Conservation (phyloP, 2,329 filamentous ascomycete genomes). For the Apiospora arundinis region DNA sequence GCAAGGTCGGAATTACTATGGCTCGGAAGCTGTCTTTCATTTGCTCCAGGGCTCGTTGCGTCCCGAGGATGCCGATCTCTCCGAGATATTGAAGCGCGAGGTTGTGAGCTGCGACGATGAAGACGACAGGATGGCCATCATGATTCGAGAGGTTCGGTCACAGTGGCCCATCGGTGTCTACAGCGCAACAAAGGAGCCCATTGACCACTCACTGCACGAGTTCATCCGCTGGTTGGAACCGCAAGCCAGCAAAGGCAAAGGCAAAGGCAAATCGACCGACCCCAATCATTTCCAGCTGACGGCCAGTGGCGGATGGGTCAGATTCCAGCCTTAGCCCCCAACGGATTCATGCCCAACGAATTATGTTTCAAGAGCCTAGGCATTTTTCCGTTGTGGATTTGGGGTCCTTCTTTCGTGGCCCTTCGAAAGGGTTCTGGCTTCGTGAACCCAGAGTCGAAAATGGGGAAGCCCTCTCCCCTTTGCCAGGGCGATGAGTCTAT, state of each 20-base stretch:
- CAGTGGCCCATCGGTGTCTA: slow-evolving; percentile 35
- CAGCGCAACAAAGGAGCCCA: slow-evolving; percentile 27
- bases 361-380: background rate
- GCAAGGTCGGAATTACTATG: slow-evolving; percentile 34
- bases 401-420: background rate
- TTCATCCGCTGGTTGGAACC: slow-evolving; percentile 31
- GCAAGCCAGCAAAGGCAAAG: slow-evolving; percentile 14
- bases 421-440: background rate
- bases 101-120: slow-evolving; percentile 27
- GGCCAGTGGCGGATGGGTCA: slow-evolving; percentile 8
- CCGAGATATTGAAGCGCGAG: slow-evolving; percentile 25
- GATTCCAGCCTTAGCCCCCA: background rate
- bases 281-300: background rate
- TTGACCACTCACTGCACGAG: slow-evolving; percentile 28
- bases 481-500: background rate
- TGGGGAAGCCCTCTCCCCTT: background rate
- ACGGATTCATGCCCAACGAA: background rate
- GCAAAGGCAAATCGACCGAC: slow-evolving; percentile 9
- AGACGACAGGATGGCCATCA: slow-evolving; percentile 26
- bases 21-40: slow-evolving; percentile 32
- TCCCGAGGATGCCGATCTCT: slow-evolving; percentile 27
- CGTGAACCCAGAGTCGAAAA: background rate
- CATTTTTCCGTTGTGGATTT: background rate
- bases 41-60: slow-evolving; percentile 30
- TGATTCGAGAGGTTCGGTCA: slow-evolving; percentile 32